Evolutionary conservation across 768 basidiomycete species (phyloP).

Genomic region (Candolleomyces aberdarensis): DNA sequence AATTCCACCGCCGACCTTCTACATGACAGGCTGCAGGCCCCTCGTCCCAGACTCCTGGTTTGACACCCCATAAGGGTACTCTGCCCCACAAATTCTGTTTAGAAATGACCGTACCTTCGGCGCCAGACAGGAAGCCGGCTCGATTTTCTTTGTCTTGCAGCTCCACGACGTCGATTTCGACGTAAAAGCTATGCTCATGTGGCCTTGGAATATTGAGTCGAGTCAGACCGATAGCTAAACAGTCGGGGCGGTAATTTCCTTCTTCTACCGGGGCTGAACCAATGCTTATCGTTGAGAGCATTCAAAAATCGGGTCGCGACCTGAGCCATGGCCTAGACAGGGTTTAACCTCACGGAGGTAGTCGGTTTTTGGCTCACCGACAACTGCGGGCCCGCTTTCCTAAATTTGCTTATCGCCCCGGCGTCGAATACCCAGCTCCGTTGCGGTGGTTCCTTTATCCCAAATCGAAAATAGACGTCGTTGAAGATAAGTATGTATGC

Average conservation of each 20-base stretch:
- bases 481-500: not conserved
- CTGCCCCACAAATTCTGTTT: conserved; percentile 1
- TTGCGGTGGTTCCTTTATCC: not conserved
- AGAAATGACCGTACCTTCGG: not conserved
- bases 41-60: not conserved
- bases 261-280: not conserved
- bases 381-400: not conserved
- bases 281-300: not conserved
- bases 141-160: not conserved
- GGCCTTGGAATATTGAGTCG: not conserved
- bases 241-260: not conserved
- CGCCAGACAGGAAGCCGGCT: not conserved
- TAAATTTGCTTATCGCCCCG: not conserved
- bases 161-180: not conserved
- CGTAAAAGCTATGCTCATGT: not conserved
- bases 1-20: not conserved
- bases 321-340: not conserved
- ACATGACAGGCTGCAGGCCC: not conserved
- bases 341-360: not conserved
- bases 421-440: not conserved
- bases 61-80: not conserved
- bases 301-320: not conserved
- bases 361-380: conserved; percentile 1
- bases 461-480: not conserved
- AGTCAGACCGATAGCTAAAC: too few relatives aligned